phyloP scores from a whole-genome alignment of 2,329 filamentous ascomycete species.

The Fusarium pseudonygamai region DNA sequence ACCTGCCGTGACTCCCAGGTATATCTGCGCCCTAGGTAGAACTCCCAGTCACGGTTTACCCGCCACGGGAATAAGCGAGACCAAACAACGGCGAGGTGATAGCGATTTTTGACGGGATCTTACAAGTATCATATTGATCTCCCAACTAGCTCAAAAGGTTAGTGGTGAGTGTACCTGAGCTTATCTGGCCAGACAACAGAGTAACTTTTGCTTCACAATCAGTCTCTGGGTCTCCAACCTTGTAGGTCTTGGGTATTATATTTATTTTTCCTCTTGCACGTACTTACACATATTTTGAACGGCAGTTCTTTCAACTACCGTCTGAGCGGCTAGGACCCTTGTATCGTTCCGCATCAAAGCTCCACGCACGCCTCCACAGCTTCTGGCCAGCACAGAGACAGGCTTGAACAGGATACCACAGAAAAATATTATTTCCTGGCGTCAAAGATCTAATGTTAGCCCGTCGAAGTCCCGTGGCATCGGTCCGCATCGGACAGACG shows the following conservation, averaged over 20 bases:
- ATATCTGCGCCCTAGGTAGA: not conserved
- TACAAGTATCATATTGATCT: slow-evolving; percentile 11
- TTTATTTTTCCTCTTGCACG: not conserved
- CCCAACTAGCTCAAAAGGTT: not conserved
- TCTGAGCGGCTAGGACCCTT: slow-evolving; percentile 4
- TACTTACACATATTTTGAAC: not conserved
- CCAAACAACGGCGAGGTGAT: not conserved
- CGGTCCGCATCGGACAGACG: slow-evolving; percentile 26
- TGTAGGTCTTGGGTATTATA: not conserved
- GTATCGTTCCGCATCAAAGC: slow-evolving; percentile 12
- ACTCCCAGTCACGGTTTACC: not conserved
- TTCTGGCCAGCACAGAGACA: not conserved
- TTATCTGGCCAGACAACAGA: slow-evolving; percentile 8
- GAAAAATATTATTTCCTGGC: not conserved
- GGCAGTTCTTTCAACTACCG: slow-evolving; percentile 17
- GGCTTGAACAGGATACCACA: not conserved
- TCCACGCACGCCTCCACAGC: slow-evolving; percentile 28
- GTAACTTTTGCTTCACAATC: slow-evolving; percentile 1
- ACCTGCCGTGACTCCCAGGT: slow-evolving; percentile 14
- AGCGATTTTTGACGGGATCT: not conserved
- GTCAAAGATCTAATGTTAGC: slow-evolving; percentile 28
- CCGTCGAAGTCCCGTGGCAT: slow-evolving; percentile 34
- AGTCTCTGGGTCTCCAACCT: not conserved
- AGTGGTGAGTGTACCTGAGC: not conserved
- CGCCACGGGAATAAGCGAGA: slow-evolving; percentile 12